These are phyloP conservation scores for Cladosporium phlei DNA, from an alignment of 2,329 filamentous ascomycete species.

Conservation along the genomic window DNA sequence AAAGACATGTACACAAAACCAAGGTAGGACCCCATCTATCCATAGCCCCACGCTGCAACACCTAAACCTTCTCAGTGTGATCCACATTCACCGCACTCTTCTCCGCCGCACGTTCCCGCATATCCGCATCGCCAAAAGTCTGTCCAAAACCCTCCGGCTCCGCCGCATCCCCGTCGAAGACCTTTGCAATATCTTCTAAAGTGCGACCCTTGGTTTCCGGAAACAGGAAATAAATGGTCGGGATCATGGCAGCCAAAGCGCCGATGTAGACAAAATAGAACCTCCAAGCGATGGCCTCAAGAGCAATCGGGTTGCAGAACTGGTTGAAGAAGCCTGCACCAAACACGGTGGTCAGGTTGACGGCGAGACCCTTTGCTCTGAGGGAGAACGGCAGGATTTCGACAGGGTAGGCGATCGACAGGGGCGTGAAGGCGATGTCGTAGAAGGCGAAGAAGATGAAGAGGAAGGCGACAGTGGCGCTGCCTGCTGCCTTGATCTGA, in stretches of 20 bases:
- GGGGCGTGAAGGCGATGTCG: slow-evolving; percentile 36
- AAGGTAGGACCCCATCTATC: no score
- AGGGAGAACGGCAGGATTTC: slow-evolving; percentile 34
- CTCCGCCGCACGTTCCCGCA: not conserved
- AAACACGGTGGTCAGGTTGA: slow-evolving; percentile 17
- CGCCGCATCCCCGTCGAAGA: slow-evolving; percentile 34
- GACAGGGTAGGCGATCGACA: slow-evolving; percentile 31
- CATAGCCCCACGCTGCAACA: no score
- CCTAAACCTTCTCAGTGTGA: slow-evolving; percentile 7
- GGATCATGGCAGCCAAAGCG: slow-evolving; percentile 23
- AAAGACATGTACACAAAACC: no score
- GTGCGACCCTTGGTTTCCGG: slow-evolving; percentile 19
- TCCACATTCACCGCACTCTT: not conserved
- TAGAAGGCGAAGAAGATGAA: slow-evolving; percentile 42
- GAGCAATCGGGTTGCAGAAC: slow-evolving; percentile 42
- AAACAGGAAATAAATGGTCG: slow-evolving; percentile 26
- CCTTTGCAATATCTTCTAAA: slow-evolving; percentile 41
- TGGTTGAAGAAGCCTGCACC: slow-evolving; percentile 26
- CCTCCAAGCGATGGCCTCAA: slow-evolving; percentile 38
- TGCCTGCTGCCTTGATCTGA: slow-evolving; percentile 30
- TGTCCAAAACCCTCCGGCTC: slow-evolving; percentile 6
- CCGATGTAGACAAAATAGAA: slow-evolving; percentile 43
- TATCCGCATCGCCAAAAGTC: not conserved
- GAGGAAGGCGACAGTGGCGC: slow-evolving; percentile 40
- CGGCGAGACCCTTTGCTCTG: slow-evolving; percentile 24